Conservation (phyloP, 768 basidiomycete species). For the Suillus subluteus region DNA sequence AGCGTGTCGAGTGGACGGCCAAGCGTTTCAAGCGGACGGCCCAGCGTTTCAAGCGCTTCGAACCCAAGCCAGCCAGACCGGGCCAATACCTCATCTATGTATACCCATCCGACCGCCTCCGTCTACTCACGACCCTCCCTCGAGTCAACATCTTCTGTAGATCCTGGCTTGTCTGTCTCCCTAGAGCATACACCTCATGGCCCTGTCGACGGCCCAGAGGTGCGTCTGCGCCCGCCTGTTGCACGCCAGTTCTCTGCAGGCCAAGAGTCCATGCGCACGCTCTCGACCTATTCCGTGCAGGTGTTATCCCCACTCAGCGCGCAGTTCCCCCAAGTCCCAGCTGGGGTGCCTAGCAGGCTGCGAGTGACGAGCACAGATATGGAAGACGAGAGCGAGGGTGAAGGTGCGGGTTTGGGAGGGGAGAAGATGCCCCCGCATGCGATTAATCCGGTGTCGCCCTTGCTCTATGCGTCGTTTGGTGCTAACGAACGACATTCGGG, state of each 20-base stretch:
- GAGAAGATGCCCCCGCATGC: conserved; percentile 10
- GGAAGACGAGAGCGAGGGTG: neutral
- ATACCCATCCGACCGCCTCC: neutral
- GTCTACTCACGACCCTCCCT: conserved; percentile 26
- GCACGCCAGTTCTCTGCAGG: conserved; percentile 28
- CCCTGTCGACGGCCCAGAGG: conserved; percentile 14
- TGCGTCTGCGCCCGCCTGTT: conserved; percentile 24
- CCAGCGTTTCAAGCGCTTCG: conserved; percentile 11
- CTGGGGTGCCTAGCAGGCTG: conserved; percentile 33
- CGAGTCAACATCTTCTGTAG: conserved; percentile 24
- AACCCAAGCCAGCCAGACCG: neutral
- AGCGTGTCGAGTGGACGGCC: conserved; percentile 12
- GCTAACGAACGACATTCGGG: conserved; percentile 37
- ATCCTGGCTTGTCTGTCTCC: neutral
- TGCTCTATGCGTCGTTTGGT: conserved; percentile 46
- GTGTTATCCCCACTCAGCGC: conserved; percentile 27
- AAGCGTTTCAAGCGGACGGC: conserved; percentile 13
- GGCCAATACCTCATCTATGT: conserved; percentile 4
- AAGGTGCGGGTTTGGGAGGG: conserved; percentile 14
- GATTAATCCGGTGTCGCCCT: conserved; percentile 33
- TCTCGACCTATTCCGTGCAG: conserved; percentile 19
- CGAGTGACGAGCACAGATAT: conserved; percentile 29
- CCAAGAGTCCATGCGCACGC: conserved; percentile 9
- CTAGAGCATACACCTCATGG: neutral
- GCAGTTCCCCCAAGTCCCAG: conserved; percentile 37